Base-by-base conservation (phyloP, 1,284 basidiomycete genomes). In the Ceratobasidium sp. region DNA sequence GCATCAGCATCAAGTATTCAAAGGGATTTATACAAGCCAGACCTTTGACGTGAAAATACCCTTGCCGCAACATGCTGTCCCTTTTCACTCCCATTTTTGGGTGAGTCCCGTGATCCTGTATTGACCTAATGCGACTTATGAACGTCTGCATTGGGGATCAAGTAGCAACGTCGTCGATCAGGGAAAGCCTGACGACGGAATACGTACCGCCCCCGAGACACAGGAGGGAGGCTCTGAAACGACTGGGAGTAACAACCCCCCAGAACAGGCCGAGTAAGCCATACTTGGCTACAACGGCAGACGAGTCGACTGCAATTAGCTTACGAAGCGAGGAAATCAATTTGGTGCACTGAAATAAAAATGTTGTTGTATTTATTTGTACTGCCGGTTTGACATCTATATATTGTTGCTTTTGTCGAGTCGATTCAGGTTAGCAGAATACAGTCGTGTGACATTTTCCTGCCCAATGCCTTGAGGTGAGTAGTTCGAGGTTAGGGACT, bases 401-500 rank as follows among this genome's bases (percentile, higher is more conserved):
- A 42, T 42, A 42, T 42, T 13, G 39, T 6, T 13, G 39, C 13
- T 13, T 42, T 42, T 42, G 39, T 42, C n/a, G n/a, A n/a, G 39
- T 42, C 39, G 5, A 5, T 42, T 13, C 5, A n/a, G n/a, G n/a
- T n/a, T n/a, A n/a, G n/a, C n/a, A n/a, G n/a, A n/a, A n/a, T n/a
- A n/a, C n/a, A n/a, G n/a, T n/a, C n/a, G n/a, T n/a, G n/a, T n/a
- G n/a, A n/a, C n/a, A n/a, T n/a, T n/a, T n/a, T n/a, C n/a, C n/a
- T n/a, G n/a, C n/a, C n/a, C n/a, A n/a, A n/a, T n/a, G n/a, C n/a
- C 60, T 81, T 79, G 20, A 74, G 73, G 23, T 76, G 49, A 45
- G 80, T 64, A 13, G 81, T 78, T 45, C 81, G 80, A 35, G 80
- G 64, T 60, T 56, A 76, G 76, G 60, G 81, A 80, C 15, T 58